A percentile compares a stretch with the other conserved stretches of the same genome.
Conservation (phyloP, 2,329 filamentous ascomycete genomes). For the Mariannaea sp. region DNA sequence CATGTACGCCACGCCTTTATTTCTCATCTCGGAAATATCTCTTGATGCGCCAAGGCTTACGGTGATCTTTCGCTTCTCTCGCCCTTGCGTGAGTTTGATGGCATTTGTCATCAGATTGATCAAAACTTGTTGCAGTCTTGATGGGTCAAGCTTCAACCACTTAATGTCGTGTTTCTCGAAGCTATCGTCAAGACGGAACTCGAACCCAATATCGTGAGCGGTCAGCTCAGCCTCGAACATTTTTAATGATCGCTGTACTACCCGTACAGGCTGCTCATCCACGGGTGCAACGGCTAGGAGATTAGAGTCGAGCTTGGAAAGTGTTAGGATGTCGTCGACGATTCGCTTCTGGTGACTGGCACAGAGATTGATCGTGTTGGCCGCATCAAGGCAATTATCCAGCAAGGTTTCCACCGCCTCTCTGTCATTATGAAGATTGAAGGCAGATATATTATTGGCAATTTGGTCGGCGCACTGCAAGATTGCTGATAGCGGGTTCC, state of each 20-base stretch:
- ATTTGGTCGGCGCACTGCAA: conserved; percentile 80
- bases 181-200: conserved; percentile 70
- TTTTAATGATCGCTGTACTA: conserved; percentile 71
- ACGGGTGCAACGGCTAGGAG: conserved; percentile 73
- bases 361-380: conserved; percentile 81
- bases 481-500: conserved; percentile 75
- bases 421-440: conserved; percentile 45
- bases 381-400: conserved; percentile 69
- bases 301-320: conserved; percentile 73
- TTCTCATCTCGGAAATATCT: conserved; percentile 50
- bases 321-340: conserved; percentile 68
- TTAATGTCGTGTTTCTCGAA: conserved; percentile 68
- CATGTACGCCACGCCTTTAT: conserved; percentile 52
- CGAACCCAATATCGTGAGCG: conserved; percentile 72
- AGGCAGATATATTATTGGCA: conserved; percentile 52
- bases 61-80: conserved; percentile 62
- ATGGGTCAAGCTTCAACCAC: conserved; percentile 77
- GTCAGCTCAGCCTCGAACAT: conserved; percentile 80
- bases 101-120: conserved; percentile 76
- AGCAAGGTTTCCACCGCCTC: conserved; percentile 55
- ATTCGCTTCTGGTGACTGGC: conserved; percentile 78
- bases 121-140: conserved; percentile 72
- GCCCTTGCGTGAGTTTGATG: conserved; percentile 67
- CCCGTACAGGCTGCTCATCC: conserved; percentile 68
- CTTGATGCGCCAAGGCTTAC: conserved; percentile 69